Conservation (phyloP, 2,329 filamentous ascomycete genomes). For the Diaporthe australafricana region DNA sequence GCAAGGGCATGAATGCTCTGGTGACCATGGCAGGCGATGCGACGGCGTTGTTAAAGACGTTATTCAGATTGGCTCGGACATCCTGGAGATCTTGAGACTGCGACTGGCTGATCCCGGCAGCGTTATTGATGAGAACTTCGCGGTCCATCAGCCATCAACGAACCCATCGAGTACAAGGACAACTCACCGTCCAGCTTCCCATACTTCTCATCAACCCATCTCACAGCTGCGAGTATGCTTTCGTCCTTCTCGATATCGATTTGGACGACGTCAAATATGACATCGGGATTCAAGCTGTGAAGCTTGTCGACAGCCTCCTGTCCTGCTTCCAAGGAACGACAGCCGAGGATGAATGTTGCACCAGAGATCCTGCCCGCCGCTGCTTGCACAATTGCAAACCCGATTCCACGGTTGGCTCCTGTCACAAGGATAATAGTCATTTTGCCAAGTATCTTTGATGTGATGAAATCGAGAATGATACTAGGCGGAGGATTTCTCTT, state of each 20-base stretch:
- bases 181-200: slow-evolving; percentile 38
- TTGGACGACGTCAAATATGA: slow-evolving; percentile 31
- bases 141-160: background rate
- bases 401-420: slow-evolving; percentile 49
- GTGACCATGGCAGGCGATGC: slow-evolving; percentile 38
- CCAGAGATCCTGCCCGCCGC: slow-evolving; percentile 42
- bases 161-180: background rate
- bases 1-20: slow-evolving; percentile 34
- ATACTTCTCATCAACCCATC: slow-evolving; percentile 35
- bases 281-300: background rate
- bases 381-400: slow-evolving; percentile 47
- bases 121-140: slow-evolving; percentile 33
- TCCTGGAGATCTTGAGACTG: slow-evolving; percentile 27
- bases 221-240: slow-evolving; percentile 35
- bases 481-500: background rate
- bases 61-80: slow-evolving; percentile 30
- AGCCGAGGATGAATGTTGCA: slow-evolving; percentile 46
- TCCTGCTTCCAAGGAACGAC: slow-evolving; percentile 42
- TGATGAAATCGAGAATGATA: background rate
- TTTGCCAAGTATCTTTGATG: background rate
- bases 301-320: slow-evolving; percentile 43
- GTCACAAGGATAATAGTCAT: slow-evolving; percentile 45
- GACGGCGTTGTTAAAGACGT: slow-evolving; percentile 39
- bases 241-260: slow-evolving; percentile 39
- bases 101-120: slow-evolving; percentile 22